A percentile compares a stretch with the other conserved stretches of the same genome.
Conservation (phyloP, 306 rosid genomes). For the Lablab purpureus region DNA sequence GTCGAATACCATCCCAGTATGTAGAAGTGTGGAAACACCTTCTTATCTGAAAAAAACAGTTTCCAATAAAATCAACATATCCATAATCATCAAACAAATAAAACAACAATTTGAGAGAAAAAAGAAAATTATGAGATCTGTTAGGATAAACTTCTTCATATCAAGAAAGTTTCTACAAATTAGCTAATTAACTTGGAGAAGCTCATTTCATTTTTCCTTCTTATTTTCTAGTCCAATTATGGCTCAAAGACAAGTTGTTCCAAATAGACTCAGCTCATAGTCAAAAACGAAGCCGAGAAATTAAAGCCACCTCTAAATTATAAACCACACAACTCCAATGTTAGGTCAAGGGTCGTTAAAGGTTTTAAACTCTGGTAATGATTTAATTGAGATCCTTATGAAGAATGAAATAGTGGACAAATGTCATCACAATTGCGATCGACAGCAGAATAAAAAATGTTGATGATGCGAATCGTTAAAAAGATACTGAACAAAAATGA, state of each 20-base stretch:
- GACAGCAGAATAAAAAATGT: neutral
- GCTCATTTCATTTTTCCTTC: neutral
- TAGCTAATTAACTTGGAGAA: too few relatives aligned
- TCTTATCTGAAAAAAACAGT: constrained; percentile 67
- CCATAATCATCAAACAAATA: neutral
- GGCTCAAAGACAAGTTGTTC: neutral
- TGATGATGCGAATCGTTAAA: neutral
- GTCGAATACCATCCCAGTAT: constrained; percentile 97
- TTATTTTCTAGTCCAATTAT: neutral
- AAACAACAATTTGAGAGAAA: neutral
- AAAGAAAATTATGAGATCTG: neutral
- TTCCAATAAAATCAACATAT: neutral
- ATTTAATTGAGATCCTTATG: too few relatives aligned
- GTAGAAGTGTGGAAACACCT: constrained; percentile 95
- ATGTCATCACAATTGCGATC: neutral
- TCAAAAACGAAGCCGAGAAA: neutral
- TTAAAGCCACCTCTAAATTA: neutral
- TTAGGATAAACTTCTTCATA: neutral
- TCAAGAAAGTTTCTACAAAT: too few relatives aligned
- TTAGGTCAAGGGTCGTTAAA: constrained; percentile 2
- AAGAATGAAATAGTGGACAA: neutral
- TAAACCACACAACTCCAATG: neutral
- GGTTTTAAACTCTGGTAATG: neutral
- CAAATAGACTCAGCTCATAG: neutral
- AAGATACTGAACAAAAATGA: neutral